phyloP scores from a whole-genome alignment of 2,329 filamentous ascomycete species.

The Malbranchea zuffiana region DNA sequence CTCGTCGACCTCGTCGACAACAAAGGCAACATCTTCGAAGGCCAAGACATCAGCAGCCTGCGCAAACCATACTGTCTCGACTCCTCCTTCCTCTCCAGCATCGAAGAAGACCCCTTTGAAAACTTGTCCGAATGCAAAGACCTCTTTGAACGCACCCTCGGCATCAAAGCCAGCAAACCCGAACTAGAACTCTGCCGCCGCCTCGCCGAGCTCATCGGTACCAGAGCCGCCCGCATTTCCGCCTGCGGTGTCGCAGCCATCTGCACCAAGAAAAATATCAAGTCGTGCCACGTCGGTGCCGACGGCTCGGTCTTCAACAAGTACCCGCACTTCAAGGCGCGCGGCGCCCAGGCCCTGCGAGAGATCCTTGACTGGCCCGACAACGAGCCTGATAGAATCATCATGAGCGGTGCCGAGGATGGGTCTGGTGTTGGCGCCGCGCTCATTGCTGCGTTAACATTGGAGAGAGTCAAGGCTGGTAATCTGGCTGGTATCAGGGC shows the following conservation, averaged over 20 bases:
- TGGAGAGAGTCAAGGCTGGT: conserved; percentile 51
- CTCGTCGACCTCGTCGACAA: conserved; percentile 77
- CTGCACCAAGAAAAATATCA: conserved; percentile 87
- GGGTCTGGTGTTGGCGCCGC: conserved; percentile 95
- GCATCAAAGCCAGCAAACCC: conserved; percentile 56
- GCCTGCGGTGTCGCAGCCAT: conserved; percentile 93
- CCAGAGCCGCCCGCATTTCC: conserved; percentile 82
- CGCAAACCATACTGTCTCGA: conserved; percentile 83
- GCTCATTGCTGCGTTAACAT: conserved; percentile 66
- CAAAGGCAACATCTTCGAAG: conserved; percentile 65
- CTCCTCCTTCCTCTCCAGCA: conserved; percentile 80
- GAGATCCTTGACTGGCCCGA: conserved; percentile 93
- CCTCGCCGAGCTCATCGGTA: conserved; percentile 87
- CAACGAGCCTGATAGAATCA: conserved; percentile 75
- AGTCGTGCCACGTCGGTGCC: conserved; percentile 83
- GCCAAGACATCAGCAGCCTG: conserved; percentile 68
- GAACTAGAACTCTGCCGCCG: conserved; percentile 85
- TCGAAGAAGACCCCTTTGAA: conserved; percentile 94
- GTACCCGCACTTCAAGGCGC: conserved; percentile 94
- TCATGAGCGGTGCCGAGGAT: conserved; percentile 83
- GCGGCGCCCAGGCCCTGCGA: conserved; percentile 75
- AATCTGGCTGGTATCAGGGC: conserved; percentile 49
- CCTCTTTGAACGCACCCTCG: conserved; percentile 65
- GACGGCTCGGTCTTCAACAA: conserved; percentile 99
- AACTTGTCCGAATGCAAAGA: conserved; percentile 84